Percentiles rank a stretch among this genome's conserved stretches.
phyloP scores from a whole-genome alignment of 768 basidiomycete genomes.

The Fomitopsis serialis region DNA sequence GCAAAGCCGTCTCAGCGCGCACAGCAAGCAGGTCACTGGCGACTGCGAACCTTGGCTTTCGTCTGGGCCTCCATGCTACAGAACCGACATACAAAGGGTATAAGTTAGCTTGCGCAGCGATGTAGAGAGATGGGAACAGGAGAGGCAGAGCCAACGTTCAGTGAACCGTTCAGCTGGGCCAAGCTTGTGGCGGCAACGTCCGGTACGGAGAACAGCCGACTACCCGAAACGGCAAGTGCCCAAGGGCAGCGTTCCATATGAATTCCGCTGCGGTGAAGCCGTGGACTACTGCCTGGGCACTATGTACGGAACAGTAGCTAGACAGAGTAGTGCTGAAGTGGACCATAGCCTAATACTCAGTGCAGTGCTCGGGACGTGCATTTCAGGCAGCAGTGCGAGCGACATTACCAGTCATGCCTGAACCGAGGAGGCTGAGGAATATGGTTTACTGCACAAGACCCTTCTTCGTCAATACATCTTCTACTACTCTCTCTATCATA shows the following conservation, averaged over 20 bases:
- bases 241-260: not conserved
- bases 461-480: slow-evolving; percentile 45
- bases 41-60: slow-evolving; percentile 41
- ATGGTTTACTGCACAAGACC: slow-evolving; percentile 24
- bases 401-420: too few species aligned
- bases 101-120: not conserved
- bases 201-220: not conserved
- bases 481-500: slow-evolving; percentile 54
- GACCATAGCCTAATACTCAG: too few species aligned
- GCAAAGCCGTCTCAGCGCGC: slow-evolving; percentile 17
- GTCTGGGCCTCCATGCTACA: slow-evolving; percentile 33
- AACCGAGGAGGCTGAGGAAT: too few species aligned
- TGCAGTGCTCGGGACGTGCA: too few species aligned
- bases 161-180: too few species aligned
- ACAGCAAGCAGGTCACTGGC: slow-evolving; percentile 3
- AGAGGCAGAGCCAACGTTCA: too few species aligned
- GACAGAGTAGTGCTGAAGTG: too few species aligned
- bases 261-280: not conserved
- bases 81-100: not conserved
- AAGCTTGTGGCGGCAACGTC: not conserved
- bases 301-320: too few species aligned
- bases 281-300: too few species aligned
- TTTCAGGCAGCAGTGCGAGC: too few species aligned
- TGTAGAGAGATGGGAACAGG: not conserved
- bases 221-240: not conserved